Evolutionary conservation across 2,329 filamentous ascomycete species (phyloP).

Genomic region (Penicillium sp.): DNA sequence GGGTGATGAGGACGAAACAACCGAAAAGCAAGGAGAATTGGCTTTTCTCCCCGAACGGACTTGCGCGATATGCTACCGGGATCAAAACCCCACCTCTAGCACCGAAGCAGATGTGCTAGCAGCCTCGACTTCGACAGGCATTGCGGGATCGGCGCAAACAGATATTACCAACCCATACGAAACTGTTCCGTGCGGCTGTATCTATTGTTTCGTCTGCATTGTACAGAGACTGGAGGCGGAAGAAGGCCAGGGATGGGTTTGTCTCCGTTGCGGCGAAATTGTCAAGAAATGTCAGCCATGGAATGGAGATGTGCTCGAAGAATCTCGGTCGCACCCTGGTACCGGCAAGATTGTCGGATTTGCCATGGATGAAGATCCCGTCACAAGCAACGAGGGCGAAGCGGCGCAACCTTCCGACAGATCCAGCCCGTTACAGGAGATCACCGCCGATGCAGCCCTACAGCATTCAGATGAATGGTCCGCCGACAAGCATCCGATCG

Average conservation of each 20-base stretch:
- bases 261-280: constrained; percentile 76
- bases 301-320: constrained; percentile 73
- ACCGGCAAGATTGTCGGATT: constrained; percentile 42
- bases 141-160: constrained; percentile 80
- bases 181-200: constrained; percentile 76
- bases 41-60: constrained; percentile 85
- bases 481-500: constrained; percentile 28
- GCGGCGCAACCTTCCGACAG: constrained; percentile 1
- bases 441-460: constrained; percentile 31
- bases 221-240: constrained; percentile 83
- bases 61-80: constrained; percentile 94
- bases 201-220: constrained; percentile 96
- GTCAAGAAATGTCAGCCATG: constrained; percentile 85
- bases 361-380: constrained; percentile 28
- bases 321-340: constrained; percentile 29
- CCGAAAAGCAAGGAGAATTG: constrained; percentile 61
- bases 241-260: constrained; percentile 90
- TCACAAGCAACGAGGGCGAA: constrained; percentile 5
- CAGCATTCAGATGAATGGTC: constrained; percentile 38
- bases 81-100: constrained; percentile 68
- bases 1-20: constrained; percentile 47
- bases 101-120: constrained; percentile 72
- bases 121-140: constrained; percentile 59
- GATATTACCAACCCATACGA: constrained; percentile 97
- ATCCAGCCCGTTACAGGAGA: constrained; percentile 23